These are phyloP conservation scores for Mortierella sp. DNA, from an alignment of 371 early-diverging fungal species.

Conservation along the genomic window DNA sequence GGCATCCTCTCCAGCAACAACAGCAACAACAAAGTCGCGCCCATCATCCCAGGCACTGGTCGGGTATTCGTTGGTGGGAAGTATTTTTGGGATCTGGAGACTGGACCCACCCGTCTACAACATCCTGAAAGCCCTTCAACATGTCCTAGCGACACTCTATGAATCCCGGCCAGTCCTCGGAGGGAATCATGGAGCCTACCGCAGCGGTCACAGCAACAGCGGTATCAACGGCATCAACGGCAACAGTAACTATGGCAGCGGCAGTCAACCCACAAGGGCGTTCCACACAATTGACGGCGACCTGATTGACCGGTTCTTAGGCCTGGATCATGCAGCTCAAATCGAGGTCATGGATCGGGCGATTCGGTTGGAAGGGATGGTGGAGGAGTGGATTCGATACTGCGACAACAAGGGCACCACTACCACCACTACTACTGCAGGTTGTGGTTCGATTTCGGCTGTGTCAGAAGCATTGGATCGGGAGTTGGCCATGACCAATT, in stretches of 20 bases:
- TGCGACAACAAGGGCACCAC: background rate
- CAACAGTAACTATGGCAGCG: too few species aligned
- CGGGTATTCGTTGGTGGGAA: constrained; percentile 30
- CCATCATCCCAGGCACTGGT: constrained; percentile 42
- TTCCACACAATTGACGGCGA: constrained; percentile 32
- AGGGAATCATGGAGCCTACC: constrained; percentile 22
- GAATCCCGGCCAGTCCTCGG: constrained; percentile 34
- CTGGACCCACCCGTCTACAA: constrained; percentile 23
- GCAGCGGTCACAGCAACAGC: constrained; percentile 9
- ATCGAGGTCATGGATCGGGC: constrained; percentile 12
- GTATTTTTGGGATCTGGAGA: constrained; percentile 47
- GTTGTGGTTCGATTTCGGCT: background rate
- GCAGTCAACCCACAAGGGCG: constrained; percentile 13
- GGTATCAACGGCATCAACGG: too few species aligned
- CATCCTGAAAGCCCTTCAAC: constrained; percentile 29
- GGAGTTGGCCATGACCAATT: background rate
- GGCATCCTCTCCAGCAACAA: constrained; percentile 3
- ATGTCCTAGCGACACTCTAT: constrained; percentile 15
- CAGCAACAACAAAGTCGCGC: background rate
- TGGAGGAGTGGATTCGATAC: constrained; percentile 36
- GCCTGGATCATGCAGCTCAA: constrained; percentile 29
- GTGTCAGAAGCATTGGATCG: constrained; percentile 1
- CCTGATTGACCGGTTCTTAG: constrained; percentile 32
- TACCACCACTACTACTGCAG: background rate
- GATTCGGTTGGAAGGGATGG: constrained; percentile 25